Base-by-base conservation (phyloP, 805 yeast species). In the Scheffersomyces coipomensis region DNA sequence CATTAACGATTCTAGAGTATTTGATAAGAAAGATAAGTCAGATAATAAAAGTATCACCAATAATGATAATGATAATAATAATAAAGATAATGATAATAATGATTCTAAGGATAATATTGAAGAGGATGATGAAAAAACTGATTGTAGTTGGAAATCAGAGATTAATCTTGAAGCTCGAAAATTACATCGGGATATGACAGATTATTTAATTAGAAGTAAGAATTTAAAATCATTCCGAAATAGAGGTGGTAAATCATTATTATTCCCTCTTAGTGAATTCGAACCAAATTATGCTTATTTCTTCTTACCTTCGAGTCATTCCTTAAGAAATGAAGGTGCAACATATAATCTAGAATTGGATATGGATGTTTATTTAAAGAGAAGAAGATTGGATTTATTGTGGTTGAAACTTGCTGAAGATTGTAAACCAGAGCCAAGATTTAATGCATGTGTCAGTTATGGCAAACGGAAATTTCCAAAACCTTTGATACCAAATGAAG, bases 361-460 rank as follows among this genome's bases (percentile, higher is more conserved):
- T 4, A 40, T 49, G 45, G 50, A 47, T 37, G 24, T 16, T n/a
- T 49, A 46, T 22, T 25, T 49, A 15, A 17, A 29, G 1, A 40
- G 38, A 33, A 32, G 53, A 27, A 34, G 38, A 34, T 35, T 39
- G 17, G 42, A 42, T 7, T 24, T 35, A 18, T 40, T 49, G 24
- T 49, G 50, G 50, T 16, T 22, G n/a, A 25, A 31, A 6, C 6
- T 9, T 21, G 23, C n/a, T n/a, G n/a, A n/a, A n/a, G n/a, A n/a
- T n/a, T n/a, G n/a, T n/a, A n/a, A n/a, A n/a, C n/a, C n/a, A n/a
- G n/a, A n/a, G n/a, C n/a, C n/a, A n/a, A n/a, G n/a, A n/a, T n/a
- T n/a, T n/a, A n/a, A n/a, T n/a, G n/a, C n/a, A n/a, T n/a, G n/a
- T 23, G 18, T 16, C 12, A 19, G 11, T 21, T 19, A 30, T 8